Base-by-base conservation (phyloP, 1,284 basidiomycete species). In the Thelephora terrestris region DNA sequence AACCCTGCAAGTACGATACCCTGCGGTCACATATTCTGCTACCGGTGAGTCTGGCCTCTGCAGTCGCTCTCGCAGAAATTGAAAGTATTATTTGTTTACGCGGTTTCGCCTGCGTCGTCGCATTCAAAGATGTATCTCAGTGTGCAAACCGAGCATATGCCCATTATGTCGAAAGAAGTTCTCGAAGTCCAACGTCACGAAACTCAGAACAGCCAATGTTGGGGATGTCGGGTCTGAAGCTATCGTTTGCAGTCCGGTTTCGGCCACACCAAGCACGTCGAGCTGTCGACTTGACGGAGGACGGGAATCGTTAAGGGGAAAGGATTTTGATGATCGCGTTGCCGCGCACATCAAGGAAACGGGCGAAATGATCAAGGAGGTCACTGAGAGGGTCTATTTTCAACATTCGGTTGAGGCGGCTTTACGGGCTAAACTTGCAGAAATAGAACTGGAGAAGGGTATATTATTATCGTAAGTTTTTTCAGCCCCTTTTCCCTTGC, bases 11-110 rank as follows among this genome's bases (percentile, higher is more conserved):
- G 71, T 53, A 59, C 64, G 48, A 72, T 74, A 52, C 35, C 64
- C 20, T 74, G 72, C 40, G 71, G 71, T 12, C 71, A 74, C 49
- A 65, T 67, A 39, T 73, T 74, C 60, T 74, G 67, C 44, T 42
- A 42, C 57, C 39, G 25, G 39, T 42, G 58, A 53, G 39, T 32
- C 29, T 18, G 25, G 17, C 39, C 7, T 40, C 5, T 27, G 29
- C 6, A 12, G 12, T 14, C 29, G 12, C 29, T 32, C 29, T 32
- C 7, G 29, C 14, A 10, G 29, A 32, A 32, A 32, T 12, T 10
- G 3, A 12, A 14, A 12, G 29, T 10, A 14, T 14, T 10, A 3
- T 32, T 10, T 12, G 29, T 12, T 32, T 12, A 32, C 14, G 7
- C 29, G 29, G 7, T 32, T 32, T 14, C 29, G 29, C 29, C 29